Base-by-base conservation (phyloP, 2,329 filamentous ascomycete species). In the Monosporascus sp. region DNA sequence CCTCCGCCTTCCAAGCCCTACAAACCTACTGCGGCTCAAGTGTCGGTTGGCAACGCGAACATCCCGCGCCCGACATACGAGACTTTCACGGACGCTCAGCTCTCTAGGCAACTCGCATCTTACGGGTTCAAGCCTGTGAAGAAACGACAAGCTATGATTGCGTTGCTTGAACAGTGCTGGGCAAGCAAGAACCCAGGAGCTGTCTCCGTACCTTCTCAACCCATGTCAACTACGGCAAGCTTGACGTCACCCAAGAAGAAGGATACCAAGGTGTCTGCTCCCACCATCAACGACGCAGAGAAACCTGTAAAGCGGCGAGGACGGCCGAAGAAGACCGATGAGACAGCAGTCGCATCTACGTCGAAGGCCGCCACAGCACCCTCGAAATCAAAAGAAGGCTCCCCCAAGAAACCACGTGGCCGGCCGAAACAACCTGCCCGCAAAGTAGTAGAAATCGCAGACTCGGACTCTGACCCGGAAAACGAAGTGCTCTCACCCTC, bases 121-220 rank as follows among this genome's bases (percentile, higher is more conserved):
- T 91, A 84, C 62, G 87, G 86, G 0, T 91, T 92, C 70, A 92
- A 91, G 64, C 74, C 85, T 1, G 73, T 91, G 31, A 89, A 85
- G 65, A 82, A 76, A 52, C 79, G 88, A 19, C 76, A 79, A 48
- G 82, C 83, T 8, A 90, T 90, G 85, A 84, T 92, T 56, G 75
- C 82, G 1, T 69, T 91, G 11, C 72, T 92, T 14, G 75, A 88
- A 50, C 81, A 84, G 63, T 91, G 89, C 66, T 91, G 88, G 87
- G 71, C 80, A 59, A 84, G 82, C 53, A 83, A 83, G 64, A 71
- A 77, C 20, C 61, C 48, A 51, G 47, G 55, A 22, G n/a, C 51
- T 36, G 50, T 58, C 7, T 44, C 45, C 1, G 37, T 16, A 2
- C 56, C 61, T 22, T 46, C 56, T 24, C 41, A 49, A 45, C 17